Percentiles rank a stretch among this genome's conserved stretches.
phyloP scores from a whole-genome alignment of 140 eudicot genomes.

The Flaveria floridana region DNA sequence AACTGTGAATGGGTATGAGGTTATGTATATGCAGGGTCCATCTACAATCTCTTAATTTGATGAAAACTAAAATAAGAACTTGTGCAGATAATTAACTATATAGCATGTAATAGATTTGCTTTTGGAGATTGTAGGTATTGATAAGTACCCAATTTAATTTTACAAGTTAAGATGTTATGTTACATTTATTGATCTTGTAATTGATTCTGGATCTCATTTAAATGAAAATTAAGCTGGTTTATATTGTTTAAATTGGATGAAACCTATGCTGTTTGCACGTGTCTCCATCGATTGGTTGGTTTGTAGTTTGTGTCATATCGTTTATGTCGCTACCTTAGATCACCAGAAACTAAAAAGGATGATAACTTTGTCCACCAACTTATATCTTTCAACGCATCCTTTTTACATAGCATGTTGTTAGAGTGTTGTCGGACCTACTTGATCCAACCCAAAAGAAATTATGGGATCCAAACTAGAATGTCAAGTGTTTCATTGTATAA shows the following conservation, averaged over 20 bases:
- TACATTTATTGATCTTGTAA: slow-evolving; percentile 28
- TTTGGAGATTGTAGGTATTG: slow-evolving; percentile 29
- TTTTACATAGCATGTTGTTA: slow-evolving; percentile 27
- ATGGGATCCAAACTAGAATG: slow-evolving; percentile 14
- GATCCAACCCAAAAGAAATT: slow-evolving; percentile 16
- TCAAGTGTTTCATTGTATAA: not conserved
- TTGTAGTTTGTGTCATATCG: slow-evolving; percentile 19
- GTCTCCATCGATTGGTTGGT: slow-evolving; percentile 25
- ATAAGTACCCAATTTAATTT: slow-evolving; percentile 17
- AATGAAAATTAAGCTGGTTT: slow-evolving; percentile 13
- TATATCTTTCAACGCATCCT: slow-evolving; percentile 33
- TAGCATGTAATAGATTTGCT: slow-evolving; percentile 24
- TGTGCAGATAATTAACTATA: slow-evolving; percentile 43
- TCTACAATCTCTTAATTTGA: slow-evolving; percentile 38
- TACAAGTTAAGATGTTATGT: slow-evolving; percentile 33
- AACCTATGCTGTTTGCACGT: not conserved
- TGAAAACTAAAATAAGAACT: slow-evolving; percentile 31
- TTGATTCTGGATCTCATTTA: slow-evolving; percentile 18
- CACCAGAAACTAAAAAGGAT: slow-evolving; percentile 19
- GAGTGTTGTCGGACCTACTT: not conserved
- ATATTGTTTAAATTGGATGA: not conserved
- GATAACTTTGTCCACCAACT: slow-evolving; percentile 32
- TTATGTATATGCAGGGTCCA: slow-evolving; percentile 37
- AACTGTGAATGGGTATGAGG: slow-evolving; percentile 12
- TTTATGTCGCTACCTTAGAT: slow-evolving; percentile 21